Conservation (phyloP, 2,329 filamentous ascomycete species). For the Pestalotiopsis sp. region DNA sequence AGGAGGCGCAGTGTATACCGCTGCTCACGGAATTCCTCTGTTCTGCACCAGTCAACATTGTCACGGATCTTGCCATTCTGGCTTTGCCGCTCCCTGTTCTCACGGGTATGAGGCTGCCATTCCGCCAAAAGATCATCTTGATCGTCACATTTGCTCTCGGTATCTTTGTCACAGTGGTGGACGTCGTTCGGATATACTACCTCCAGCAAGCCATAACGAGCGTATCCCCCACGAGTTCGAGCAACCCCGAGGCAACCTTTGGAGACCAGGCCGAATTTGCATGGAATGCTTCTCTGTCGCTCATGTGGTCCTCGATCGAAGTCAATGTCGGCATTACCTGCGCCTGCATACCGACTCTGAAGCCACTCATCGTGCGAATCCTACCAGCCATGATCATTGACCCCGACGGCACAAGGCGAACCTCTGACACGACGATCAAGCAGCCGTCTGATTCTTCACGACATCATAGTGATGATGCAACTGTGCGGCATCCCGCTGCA, state of each 20-base stretch:
- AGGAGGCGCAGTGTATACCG: slow-evolving; percentile 52
- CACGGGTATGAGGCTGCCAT: slow-evolving; percentile 82
- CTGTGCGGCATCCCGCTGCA: slow-evolving; percentile 5
- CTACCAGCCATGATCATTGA: slow-evolving; percentile 61
- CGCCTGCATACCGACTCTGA: slow-evolving; percentile 89
- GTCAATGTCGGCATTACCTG: slow-evolving; percentile 90
- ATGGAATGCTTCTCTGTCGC: slow-evolving; percentile 80
- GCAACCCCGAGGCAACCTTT: slow-evolving; percentile 46
- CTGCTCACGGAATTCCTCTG: slow-evolving; percentile 66
- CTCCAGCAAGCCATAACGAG: slow-evolving; percentile 71
- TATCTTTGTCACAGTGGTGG: slow-evolving; percentile 84
- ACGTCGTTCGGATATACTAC: slow-evolving; percentile 88
- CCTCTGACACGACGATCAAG: slow-evolving; percentile 31
- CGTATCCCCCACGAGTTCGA: slow-evolving; percentile 38
- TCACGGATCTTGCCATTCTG: slow-evolving; percentile 86
- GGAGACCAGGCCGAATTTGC: slow-evolving; percentile 57
- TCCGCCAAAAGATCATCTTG: slow-evolving; percentile 84
- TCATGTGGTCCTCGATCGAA: slow-evolving; percentile 94
- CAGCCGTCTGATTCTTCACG: slow-evolving; percentile 24
- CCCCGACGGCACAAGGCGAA: slow-evolving; percentile 44
- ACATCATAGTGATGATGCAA: slow-evolving; percentile 26
- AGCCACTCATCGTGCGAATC: slow-evolving; percentile 75
- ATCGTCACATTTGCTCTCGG: slow-evolving; percentile 86
- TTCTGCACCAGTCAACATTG: slow-evolving; percentile 88
- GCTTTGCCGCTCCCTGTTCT: slow-evolving; percentile 87